These are phyloP conservation scores for Magnolia kwangsiensis DNA, from an alignment of 164 flowering plant species.

Conservation along the genomic window DNA sequence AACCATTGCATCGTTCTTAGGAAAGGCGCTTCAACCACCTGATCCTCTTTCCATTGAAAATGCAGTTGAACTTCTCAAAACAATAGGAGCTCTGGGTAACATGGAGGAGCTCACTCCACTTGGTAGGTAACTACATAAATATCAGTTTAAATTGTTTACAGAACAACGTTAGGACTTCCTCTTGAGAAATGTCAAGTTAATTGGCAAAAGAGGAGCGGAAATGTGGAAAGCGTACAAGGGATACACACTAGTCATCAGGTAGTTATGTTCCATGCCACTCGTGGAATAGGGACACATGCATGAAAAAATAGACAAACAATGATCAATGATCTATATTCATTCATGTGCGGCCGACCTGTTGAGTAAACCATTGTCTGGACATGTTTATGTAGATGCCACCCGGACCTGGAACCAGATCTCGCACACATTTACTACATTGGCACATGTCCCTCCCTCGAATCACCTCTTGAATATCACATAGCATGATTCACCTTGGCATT, in stretches of 20 bases:
- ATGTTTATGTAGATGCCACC: background rate
- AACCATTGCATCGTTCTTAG: slow-evolving; percentile 63
- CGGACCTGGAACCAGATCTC: background rate
- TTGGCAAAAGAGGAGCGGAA: background rate
- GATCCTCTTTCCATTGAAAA: slow-evolving; percentile 84
- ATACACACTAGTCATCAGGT: too few species aligned
- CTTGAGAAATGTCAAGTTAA: background rate
- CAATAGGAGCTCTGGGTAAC: slow-evolving; percentile 86
- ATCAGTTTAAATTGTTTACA: background rate
- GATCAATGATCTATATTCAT: background rate
- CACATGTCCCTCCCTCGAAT: background rate
- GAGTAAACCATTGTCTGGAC: background rate
- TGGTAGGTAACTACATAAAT: slow-evolving; percentile 35
- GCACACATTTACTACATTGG: background rate
- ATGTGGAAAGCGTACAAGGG: too few species aligned
- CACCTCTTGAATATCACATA: background rate
- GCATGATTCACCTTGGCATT: background rate
- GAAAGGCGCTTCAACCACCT: slow-evolving; percentile 94
- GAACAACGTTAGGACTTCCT: background rate
- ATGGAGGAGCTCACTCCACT: slow-evolving; percentile 89
- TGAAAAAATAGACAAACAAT: background rate
- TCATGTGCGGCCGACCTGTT: background rate
- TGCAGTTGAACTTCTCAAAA: slow-evolving; percentile 91
- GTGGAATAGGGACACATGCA: background rate
- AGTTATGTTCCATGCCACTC: too few species aligned